Conservation (phyloP, 805 yeast genomes). For the Candida pseudofarinosa region DNA sequence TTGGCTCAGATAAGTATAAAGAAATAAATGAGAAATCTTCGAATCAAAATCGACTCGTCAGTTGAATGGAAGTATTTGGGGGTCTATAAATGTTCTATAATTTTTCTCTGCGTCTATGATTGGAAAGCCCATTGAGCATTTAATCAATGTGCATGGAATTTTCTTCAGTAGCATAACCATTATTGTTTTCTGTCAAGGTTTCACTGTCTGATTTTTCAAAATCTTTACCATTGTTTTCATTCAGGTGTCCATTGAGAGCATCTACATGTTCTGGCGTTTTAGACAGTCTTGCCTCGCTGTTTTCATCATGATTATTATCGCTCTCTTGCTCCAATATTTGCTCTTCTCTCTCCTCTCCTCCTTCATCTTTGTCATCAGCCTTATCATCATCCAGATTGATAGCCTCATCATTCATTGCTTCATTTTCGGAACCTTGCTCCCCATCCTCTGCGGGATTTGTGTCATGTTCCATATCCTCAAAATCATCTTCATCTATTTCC, state of each 20-base stretch:
- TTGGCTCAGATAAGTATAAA: not conserved
- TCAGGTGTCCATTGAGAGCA: conserved; percentile 5
- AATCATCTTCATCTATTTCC: not conserved
- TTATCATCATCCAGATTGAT: not conserved
- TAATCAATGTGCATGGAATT: not conserved
- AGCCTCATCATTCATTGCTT: conserved; percentile 9
- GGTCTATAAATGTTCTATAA: too few species aligned
- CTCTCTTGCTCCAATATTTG: conserved; percentile 8
- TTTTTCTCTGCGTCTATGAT: too few species aligned
- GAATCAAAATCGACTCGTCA: too few species aligned
- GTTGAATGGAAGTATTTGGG: too few species aligned
- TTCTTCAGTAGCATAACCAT: not conserved
- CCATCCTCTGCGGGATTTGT: conserved; percentile 4
- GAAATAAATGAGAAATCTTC: too few species aligned
- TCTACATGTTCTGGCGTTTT: conserved; percentile 2
- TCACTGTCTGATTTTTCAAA: conserved; percentile 3
- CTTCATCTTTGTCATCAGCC: not conserved
- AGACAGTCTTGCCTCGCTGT: not conserved
- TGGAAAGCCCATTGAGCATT: too few species aligned
- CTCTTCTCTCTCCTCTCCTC: conserved; percentile 3
- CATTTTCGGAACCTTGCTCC: conserved; percentile 9
- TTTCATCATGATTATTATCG: conserved; percentile 4
- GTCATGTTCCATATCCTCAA: conserved; percentile 7
- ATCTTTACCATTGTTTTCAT: not conserved
- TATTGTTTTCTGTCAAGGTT: conserved; percentile 2